Evolutionary conservation across 176 grass and related monocot genomes (phyloP).

Genomic region (Oryza officinalis): DNA sequence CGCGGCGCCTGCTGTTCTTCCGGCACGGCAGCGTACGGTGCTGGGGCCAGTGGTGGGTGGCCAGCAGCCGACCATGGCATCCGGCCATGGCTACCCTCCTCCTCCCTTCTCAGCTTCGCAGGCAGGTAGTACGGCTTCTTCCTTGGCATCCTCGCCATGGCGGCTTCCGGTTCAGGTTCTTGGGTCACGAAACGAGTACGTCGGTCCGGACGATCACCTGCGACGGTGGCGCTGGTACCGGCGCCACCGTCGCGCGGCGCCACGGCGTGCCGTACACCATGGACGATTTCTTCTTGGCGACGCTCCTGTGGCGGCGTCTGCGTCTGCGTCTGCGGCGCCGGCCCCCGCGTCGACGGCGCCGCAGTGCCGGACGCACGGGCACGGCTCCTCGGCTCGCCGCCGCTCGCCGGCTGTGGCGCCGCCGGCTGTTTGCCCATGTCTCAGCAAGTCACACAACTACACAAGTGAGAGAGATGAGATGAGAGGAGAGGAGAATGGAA

Average conservation of each 20-base stretch:
- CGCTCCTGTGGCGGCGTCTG: neutral
- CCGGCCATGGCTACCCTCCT: neutral
- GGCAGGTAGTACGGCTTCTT: neutral
- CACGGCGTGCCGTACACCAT: conserved; percentile 3
- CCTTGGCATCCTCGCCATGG: accelerated
- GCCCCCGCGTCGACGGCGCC: neutral
- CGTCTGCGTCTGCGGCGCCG: neutral
- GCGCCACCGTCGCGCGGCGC: neutral
- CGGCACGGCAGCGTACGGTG: neutral
- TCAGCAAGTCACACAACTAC: neutral
- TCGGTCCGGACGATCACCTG: neutral
- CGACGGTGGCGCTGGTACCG: neutral
- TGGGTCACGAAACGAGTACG: neutral
- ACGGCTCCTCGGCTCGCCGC: conserved; percentile 8
- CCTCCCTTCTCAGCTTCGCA: neutral
- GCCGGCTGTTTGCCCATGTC: conserved; percentile 32
- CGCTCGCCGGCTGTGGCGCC: neutral
- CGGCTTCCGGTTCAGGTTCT: neutral
- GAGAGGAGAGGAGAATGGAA: neutral
- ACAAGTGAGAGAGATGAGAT: neutral
- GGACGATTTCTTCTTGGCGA: neutral
- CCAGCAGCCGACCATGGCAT: neutral
- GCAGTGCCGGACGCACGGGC: neutral
- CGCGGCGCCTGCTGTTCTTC: neutral
- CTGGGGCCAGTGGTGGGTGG: neutral